Conservation (phyloP, 352 stramenopile genomes). For the Nothophytophthora sp. region DNA sequence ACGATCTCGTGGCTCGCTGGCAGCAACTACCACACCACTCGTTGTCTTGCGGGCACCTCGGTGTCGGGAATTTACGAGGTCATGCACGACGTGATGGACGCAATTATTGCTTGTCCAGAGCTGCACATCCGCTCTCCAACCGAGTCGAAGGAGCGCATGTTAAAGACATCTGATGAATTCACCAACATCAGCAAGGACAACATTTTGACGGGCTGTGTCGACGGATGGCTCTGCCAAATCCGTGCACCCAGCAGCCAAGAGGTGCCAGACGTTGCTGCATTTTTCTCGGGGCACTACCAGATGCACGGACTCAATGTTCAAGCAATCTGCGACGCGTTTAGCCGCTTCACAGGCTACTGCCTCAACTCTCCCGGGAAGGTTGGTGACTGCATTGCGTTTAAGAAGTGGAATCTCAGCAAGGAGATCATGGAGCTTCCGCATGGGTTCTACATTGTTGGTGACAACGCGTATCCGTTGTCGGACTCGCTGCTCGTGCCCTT, state of each 20-base stretch:
- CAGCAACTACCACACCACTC: conserved; percentile 5
- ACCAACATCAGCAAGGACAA: background rate
- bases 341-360: conserved; percentile 11
- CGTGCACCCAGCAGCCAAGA: background rate
- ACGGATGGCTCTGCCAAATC: conserved; percentile 9
- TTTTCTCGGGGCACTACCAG: conserved; percentile 10
- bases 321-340: conserved; percentile 6
- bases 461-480: conserved; percentile 1
- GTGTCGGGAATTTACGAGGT: conserved; percentile 1
- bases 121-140: background rate
- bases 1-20: conserved; percentile 10
- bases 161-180: background rate
- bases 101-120: background rate
- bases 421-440: background rate
- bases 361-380: conserved; percentile 8
- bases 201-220: conserved; percentile 13
- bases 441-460: conserved; percentile 1
- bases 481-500: background rate
- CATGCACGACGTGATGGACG: background rate
- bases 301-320: conserved; percentile 6
- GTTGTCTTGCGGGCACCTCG: background rate
- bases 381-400: conserved; percentile 2
- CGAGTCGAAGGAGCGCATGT: background rate
- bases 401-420: background rate
- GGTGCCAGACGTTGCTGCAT: conserved; percentile 5